phyloP scores from a whole-genome alignment of 2,329 filamentous ascomycete species.

The Botrytis pseudocinerea region DNA sequence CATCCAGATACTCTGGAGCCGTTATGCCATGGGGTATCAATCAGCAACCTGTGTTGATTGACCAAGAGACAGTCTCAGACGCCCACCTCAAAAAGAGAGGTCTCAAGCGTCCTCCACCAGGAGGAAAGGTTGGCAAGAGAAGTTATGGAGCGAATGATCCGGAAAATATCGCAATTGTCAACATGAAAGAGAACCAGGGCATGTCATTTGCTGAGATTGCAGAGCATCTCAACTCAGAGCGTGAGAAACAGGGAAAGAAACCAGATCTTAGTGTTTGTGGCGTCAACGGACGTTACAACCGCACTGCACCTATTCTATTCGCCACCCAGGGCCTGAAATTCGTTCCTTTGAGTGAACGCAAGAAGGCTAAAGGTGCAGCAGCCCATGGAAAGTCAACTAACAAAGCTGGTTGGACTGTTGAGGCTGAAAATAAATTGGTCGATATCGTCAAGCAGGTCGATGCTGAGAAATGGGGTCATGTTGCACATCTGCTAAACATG shows the following conservation, averaged over 20 bases:
- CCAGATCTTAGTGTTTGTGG: conserved; percentile 33
- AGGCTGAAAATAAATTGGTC: conserved; percentile 31
- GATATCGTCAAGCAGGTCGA: conserved; percentile 28
- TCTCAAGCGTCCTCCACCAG: conserved; percentile 26
- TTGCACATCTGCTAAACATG: conserved; percentile 27
- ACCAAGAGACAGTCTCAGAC: conserved; percentile 29
- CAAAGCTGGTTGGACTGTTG: conserved; percentile 27
- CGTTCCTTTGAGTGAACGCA: conserved; percentile 31
- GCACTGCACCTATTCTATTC: conserved; percentile 40
- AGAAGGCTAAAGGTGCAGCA: conserved; percentile 15
- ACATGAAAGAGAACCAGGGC: conserved; percentile 34
- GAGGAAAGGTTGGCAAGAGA: conserved; percentile 31
- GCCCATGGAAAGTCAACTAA: conserved; percentile 9
- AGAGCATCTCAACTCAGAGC: conserved; percentile 31
- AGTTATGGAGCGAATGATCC: conserved; percentile 40
- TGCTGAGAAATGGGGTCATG: conserved; percentile 31
- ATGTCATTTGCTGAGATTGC: conserved; percentile 34
- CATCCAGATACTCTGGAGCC: conserved; percentile 33
- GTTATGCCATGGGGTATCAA: conserved; percentile 31
- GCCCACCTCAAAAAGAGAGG: conserved; percentile 36
- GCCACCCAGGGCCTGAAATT: conserved; percentile 34
- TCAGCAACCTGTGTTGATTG: conserved; percentile 27
- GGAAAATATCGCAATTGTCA: conserved; percentile 40
- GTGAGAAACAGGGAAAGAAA: conserved; percentile 28
- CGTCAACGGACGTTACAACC: conserved; percentile 38